Base-by-base conservation (phyloP, 1,284 basidiomycete species). In the Cystobasidium sp. region DNA sequence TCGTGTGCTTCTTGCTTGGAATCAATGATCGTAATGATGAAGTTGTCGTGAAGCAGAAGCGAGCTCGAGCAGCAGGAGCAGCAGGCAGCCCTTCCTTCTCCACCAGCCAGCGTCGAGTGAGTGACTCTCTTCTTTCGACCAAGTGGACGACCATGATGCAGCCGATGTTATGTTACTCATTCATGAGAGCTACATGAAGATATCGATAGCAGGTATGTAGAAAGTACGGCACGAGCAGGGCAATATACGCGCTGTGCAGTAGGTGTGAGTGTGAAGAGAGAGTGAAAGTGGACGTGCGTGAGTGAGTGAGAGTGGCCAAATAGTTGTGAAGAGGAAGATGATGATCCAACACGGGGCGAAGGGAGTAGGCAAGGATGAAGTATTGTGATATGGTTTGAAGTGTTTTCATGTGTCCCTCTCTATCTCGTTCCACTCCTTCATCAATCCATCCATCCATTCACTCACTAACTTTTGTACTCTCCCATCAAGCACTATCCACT, bases 281-380 rank as follows among this genome's bases (percentile, higher is more conserved):
- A 22, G 20, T 10, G 20, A 53, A 22, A 53, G 52, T 1, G 18
- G 53, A 56, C 31, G 31, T 31, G 31, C 31, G 31, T 31, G 31
- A 31, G 31, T 31, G 31, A 31, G 31, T 10, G 16, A 39, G 56
- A n/a, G 39, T 39, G 8, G 31, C 56, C 56, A 59, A 59, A 59
- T n/a, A 59, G 37, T n/a, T 6, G 56, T 41, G 37, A n/a, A 41
- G 37, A 41, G 39, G 31, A 31, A 31, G 31, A 31, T 31, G 31
- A 31, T 59, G 56, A 59, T 59, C 56, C 56, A 59, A 59, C 56
- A 59, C 56, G 56, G 56, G 56, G 56, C n/a, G 8, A 22, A 31
- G 20, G 56, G 37, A 41, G 56, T 41, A 39, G 24, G 52, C 9
- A 53, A 20, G n/a, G 56, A 6, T 18, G 37, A 41, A 41, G 56